A percentile compares a stretch with the other conserved stretches of the same genome.
Conservation (phyloP, 768 basidiomycete species). For the Macrocybe gigantea region DNA sequence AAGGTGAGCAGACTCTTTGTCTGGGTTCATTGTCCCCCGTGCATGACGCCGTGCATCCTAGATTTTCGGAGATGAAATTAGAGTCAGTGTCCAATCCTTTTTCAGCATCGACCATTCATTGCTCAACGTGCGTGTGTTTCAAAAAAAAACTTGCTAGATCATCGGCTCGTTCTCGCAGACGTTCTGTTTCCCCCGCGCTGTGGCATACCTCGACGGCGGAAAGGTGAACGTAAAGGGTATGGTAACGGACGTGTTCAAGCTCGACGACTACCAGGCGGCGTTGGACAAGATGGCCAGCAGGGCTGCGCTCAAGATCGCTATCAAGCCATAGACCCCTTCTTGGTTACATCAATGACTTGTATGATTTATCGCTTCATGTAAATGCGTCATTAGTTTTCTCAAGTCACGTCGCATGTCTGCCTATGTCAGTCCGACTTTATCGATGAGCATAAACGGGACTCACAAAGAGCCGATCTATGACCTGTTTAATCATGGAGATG, state of each 20-base stretch:
- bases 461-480: too few species aligned
- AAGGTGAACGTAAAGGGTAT: constrained; percentile 82
- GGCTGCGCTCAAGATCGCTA: constrained; percentile 54
- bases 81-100: constrained; percentile 15
- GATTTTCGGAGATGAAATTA: constrained; percentile 69
- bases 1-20: constrained; percentile 26
- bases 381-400: too few species aligned
- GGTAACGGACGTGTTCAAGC: constrained; percentile 54
- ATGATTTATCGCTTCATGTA: too few species aligned
- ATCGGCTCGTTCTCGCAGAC: constrained; percentile 90
- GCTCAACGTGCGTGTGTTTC: not conserved
- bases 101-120: not conserved
- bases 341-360: too few species aligned
- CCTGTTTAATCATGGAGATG: too few species aligned
- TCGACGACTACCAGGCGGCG: constrained; percentile 66
- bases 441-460: too few species aligned
- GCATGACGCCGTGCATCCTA: constrained; percentile 12
- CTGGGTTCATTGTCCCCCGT: too few species aligned
- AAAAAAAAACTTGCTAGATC: constrained; percentile 40
- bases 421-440: too few species aligned
- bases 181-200: constrained; percentile 85
- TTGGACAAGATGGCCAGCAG: constrained; percentile 69
- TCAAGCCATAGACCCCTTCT: constrained; percentile 50
- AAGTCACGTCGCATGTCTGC: too few species aligned
- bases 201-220: constrained; percentile 83